These are phyloP conservation scores for Penicillium odoratum DNA, from an alignment of 495 filamentous ascomycete genomes.

Conservation along the genomic window DNA sequence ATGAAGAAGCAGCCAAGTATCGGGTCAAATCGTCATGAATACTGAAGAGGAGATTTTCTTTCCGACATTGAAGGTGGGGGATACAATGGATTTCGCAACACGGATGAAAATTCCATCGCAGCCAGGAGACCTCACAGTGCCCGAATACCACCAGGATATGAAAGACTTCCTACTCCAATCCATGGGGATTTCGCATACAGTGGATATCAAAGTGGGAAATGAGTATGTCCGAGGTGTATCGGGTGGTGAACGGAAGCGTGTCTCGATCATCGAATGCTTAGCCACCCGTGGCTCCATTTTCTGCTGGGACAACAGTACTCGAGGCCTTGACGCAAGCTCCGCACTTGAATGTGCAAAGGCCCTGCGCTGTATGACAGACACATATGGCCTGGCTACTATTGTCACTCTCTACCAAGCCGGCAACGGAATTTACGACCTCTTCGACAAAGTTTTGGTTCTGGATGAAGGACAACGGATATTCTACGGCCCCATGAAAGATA, in stretches of 20 bases:
- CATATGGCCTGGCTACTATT: conserved; percentile 61
- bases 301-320: conserved; percentile 79
- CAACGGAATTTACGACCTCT: conserved; percentile 73
- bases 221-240: conserved; percentile 77
- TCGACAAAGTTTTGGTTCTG: conserved; percentile 78
- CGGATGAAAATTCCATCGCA: conserved; percentile 43
- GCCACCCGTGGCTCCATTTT: conserved; percentile 66
- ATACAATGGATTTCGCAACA: conserved; percentile 61
- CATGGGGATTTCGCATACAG: conserved; percentile 73
- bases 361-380: conserved; percentile 64
- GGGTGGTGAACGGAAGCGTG: conserved; percentile 83
- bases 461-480: conserved; percentile 85
- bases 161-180: conserved; percentile 76
- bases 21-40: conserved; percentile 57
- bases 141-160: conserved; percentile 61
- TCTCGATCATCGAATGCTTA: conserved; percentile 72
- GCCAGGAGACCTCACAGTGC: conserved; percentile 33
- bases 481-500: conserved; percentile 70
- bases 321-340: conserved; percentile 76
- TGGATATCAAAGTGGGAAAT: conserved; percentile 76
- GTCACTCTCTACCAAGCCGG: conserved; percentile 87
- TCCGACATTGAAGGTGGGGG: conserved; percentile 58
- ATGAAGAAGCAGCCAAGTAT: not conserved
- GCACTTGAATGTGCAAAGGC: conserved; percentile 76
- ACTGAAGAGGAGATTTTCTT: conserved; percentile 61